Conservation (phyloP, 2,329 filamentous ascomycete genomes). For the Cercospora zeae-maydis region DNA sequence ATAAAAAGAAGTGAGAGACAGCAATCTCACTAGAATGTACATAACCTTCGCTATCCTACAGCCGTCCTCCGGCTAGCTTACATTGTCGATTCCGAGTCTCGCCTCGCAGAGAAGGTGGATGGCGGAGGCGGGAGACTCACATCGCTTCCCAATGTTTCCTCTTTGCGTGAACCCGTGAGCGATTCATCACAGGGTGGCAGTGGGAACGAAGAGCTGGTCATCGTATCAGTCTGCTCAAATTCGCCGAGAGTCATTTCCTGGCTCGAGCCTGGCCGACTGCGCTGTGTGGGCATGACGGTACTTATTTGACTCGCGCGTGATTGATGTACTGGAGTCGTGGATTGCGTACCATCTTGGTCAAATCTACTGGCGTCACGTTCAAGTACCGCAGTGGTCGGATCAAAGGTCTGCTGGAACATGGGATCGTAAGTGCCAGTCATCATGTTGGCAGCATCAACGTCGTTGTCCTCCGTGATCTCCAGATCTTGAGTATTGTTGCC, state of each 20-base stretch:
- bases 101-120: background rate
- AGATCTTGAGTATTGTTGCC: constrained; percentile 1
- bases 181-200: constrained; percentile 1
- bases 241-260: background rate
- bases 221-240: background rate
- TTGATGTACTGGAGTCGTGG: background rate
- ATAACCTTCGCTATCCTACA: background rate
- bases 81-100: background rate
- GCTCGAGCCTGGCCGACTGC: background rate
- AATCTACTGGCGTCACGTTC: constrained; percentile 23
- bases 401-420: constrained; percentile 21
- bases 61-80: background rate
- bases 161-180: background rate
- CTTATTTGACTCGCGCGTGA: constrained; percentile 12
- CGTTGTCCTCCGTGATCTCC: background rate
- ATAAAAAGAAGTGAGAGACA: background rate
- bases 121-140: constrained; percentile 13
- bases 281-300: constrained; percentile 15
- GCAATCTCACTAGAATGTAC: background rate
- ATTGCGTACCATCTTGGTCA: constrained; percentile 16
- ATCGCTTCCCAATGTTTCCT: background rate
- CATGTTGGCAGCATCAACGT: background rate
- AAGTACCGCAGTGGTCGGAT: constrained; percentile 22
- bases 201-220: constrained; percentile 6
- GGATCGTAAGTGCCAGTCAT: constrained; percentile 6